These are phyloP conservation scores for Emmonsiellopsis sp. DNA, from an alignment of 2,329 filamentous ascomycete species.

Conservation along the genomic window DNA sequence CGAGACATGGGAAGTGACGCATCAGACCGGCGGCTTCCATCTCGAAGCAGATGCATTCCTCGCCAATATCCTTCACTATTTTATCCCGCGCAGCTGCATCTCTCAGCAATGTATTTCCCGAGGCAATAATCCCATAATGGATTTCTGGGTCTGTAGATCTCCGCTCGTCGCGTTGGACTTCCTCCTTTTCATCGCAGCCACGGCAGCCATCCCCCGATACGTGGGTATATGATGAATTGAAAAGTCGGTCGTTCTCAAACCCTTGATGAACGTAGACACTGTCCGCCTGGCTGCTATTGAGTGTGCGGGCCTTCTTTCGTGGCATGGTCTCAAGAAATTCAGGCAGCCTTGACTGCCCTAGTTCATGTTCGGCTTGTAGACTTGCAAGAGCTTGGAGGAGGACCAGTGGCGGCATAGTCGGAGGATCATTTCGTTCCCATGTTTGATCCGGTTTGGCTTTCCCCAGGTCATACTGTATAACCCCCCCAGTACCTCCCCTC, in stretches of 20 bases:
- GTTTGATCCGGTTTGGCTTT: constrained; percentile 13
- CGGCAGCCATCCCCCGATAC: too few species aligned
- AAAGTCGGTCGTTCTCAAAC: constrained; percentile 13
- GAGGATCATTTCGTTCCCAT: constrained; percentile 13
- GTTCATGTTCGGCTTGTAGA: constrained; percentile 6
- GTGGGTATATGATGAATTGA: neutral
- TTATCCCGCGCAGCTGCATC: constrained; percentile 7
- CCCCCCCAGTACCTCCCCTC: constrained; percentile 10
- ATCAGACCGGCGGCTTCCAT: neutral
- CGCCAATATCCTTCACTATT: constrained; percentile 4
- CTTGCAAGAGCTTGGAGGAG: constrained; percentile 7
- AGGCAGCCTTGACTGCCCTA: neutral
- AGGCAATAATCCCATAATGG: constrained; percentile 12
- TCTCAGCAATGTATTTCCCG: constrained; percentile 12
- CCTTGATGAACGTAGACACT: neutral
- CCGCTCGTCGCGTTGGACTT: neutral
- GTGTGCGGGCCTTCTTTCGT: neutral
- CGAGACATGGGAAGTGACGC: constrained; percentile 6
- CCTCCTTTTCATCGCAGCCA: neutral
- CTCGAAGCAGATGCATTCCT: constrained; percentile 13
- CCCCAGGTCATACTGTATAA: constrained; percentile 22
- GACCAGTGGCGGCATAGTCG: constrained; percentile 9
- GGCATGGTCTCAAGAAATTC: neutral
- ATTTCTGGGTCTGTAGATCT: neutral
- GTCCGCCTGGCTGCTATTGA: neutral